Evolutionary conservation across 2,329 filamentous ascomycete genomes (phyloP).

Genomic region (Pezicula neosporulosa): DNA sequence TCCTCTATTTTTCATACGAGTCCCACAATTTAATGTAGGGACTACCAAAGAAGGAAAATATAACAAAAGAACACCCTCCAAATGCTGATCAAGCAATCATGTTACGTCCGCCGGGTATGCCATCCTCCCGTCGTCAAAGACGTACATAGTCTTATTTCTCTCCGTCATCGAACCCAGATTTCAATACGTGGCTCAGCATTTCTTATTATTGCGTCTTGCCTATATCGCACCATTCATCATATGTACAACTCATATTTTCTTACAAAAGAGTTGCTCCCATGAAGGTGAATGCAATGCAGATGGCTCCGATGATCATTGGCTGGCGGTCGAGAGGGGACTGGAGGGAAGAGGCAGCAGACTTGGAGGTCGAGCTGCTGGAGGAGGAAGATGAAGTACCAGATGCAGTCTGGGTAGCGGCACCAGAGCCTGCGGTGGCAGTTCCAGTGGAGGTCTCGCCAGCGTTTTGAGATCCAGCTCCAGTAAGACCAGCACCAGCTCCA

Average conservation of each 20-base stretch:
- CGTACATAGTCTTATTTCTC: too few relatives aligned
- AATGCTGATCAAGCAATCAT: too few relatives aligned
- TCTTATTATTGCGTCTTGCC: too few relatives aligned
- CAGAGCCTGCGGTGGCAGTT: slow-evolving; percentile 4
- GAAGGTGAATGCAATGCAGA: slow-evolving; percentile 1
- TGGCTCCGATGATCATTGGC: neutral
- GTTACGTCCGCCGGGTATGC: too few relatives aligned
- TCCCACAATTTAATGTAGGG: too few relatives aligned
- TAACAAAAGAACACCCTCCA: too few relatives aligned
- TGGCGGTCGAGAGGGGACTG: neutral
- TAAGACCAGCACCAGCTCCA: slow-evolving; percentile 38
- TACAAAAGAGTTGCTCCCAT: slow-evolving; percentile 3
- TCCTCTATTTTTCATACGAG: too few relatives aligned
- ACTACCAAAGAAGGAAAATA: too few relatives aligned
- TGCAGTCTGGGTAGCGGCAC: neutral
- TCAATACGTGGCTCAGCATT: too few relatives aligned
- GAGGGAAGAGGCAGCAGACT: neutral
- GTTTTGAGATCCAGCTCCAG: slow-evolving; percentile 17
- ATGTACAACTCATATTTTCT: neutral
- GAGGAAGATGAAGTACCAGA: neutral
- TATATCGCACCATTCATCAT: too few relatives aligned
- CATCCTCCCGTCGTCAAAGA: too few relatives aligned
- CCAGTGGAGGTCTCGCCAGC: slow-evolving; percentile 5
- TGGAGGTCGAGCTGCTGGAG: neutral
- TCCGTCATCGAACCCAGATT: too few relatives aligned